Evolutionary conservation across 768 basidiomycete species (phyloP).

Genomic region (Calocera viscosa): DNA sequence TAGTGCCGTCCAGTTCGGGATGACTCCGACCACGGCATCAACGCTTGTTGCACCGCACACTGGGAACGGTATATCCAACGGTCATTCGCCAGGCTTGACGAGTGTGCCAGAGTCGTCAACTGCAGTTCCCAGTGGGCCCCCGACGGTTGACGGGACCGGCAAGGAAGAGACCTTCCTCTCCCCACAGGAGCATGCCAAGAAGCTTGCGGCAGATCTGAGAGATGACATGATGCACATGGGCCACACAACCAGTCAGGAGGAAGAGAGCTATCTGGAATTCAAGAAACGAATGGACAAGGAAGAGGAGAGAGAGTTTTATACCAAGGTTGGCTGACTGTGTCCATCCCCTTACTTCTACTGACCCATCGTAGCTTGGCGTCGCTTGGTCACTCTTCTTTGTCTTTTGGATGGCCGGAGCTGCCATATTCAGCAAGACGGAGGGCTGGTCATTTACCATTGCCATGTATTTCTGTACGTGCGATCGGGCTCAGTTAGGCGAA

Average conservation of each 20-base stretch:
- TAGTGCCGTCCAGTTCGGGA: neutral
- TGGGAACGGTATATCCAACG: neutral
- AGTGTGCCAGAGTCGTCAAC: neutral
- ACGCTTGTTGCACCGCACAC: neutral
- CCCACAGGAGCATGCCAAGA: neutral
- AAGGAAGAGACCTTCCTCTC: neutral
- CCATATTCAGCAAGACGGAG: constrained; percentile 56
- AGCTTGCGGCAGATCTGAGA: neutral
- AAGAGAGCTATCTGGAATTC: constrained; percentile 20
- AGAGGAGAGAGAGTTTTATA: constrained; percentile 40
- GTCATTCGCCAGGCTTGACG: neutral
- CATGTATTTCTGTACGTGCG: constrained; percentile 56
- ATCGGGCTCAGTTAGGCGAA: no score
- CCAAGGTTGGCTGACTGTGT: constrained; percentile 32
- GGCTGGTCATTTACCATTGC: constrained; percentile 53
- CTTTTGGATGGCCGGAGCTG: constrained; percentile 69
- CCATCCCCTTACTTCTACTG: neutral
- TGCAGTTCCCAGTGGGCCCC: neutral
- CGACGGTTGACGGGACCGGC: neutral
- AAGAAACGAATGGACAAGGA: constrained; percentile 23
- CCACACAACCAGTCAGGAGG: neutral
- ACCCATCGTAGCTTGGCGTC: constrained; percentile 20
- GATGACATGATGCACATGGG: neutral
- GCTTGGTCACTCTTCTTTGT: constrained; percentile 50
- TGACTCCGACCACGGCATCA: neutral